These are phyloP conservation scores for Cytospora mali DNA, from an alignment of 2,329 filamentous ascomycete genomes.

Conservation along the genomic window DNA sequence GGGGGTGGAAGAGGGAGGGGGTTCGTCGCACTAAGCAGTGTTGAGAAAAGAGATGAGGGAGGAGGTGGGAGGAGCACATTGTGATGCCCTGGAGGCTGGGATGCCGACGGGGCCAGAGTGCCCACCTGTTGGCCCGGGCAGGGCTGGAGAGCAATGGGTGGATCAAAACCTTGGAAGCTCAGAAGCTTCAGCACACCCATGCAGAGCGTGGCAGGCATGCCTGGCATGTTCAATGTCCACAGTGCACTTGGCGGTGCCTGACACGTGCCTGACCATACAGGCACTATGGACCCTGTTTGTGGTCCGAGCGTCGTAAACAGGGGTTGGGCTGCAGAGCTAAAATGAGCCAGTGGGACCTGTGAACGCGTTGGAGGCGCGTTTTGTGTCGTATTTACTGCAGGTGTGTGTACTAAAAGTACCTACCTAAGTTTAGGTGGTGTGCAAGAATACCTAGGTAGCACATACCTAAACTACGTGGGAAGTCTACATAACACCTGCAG, in stretches of 20 bases:
- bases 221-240: neutral
- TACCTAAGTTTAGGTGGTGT: no score
- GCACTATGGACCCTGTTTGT: slow-evolving; percentile 8
- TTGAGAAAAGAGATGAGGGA: slow-evolving; percentile 1
- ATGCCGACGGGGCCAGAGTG: neutral
- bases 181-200: neutral
- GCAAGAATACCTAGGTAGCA: no score
- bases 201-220: no score
- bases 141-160: slow-evolving; percentile 1
- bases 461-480: no score
- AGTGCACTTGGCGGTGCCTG: neutral
- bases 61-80: slow-evolving; percentile 1
- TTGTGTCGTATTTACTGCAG: neutral
- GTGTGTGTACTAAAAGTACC: neutral
- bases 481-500: no score
- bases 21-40: neutral
- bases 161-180: slow-evolving; percentile 7
- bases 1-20: neutral
- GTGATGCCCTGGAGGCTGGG: neutral
- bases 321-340: slow-evolving; percentile 13
- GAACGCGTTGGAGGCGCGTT: neutral
- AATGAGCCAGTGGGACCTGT: neutral
- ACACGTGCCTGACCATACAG: neutral
- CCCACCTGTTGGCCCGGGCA: neutral
- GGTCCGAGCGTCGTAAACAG: slow-evolving; percentile 8